Base-by-base conservation (phyloP, 1,284 basidiomycete genomes). In the Microbotryum silenes-acaulis region DNA sequence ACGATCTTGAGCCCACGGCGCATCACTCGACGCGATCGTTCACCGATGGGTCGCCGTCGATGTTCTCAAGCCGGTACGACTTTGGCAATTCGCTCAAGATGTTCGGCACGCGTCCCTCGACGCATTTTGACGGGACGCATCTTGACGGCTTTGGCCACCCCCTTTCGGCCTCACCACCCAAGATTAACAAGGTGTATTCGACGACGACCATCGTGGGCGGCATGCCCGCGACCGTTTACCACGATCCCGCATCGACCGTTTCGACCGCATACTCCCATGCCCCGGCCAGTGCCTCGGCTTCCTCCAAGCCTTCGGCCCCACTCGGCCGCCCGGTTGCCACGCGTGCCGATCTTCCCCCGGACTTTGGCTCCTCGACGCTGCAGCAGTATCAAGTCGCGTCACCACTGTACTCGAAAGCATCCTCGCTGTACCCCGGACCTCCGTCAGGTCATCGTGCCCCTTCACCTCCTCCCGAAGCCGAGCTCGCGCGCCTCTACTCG, bases 51-150 rank as follows among this genome's bases (percentile, higher is more conserved):
- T 52, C 69, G 64, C 49, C 64, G 50, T 33, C 71, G 48, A 71
- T 72, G 16, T 71, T 74, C 54, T 72, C 74, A 21, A 74, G 71
- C 31, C 68, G 76, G 54, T 82, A 82, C 73, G 80, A 81, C 71
- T 81, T 81, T 71, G 77, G 77, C 47, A 72, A 76, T 7, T 77
- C 79, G 10, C 73, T 81, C 60, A 79, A 79, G 68, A 56, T 66
- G 54, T 66, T 57, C 49, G 27, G 23, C 29, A 23, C 44, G 12
- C 44, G 12, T 27, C 31, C 27, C 27, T 33, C 46, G 33, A 37
- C 55, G 37, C 37, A 42, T 16, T 42, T 42, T 42, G 37, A 42
- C 16, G 37, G 37, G 33, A 37, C 55, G 37, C 37, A 42, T 16
- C 18, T 42, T 42, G 37, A 42, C 16, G 37, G 37, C 3, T 42